These are phyloP conservation scores for Yamadazyma olivae DNA, from an alignment of 805 yeast species.

Conservation along the genomic window DNA sequence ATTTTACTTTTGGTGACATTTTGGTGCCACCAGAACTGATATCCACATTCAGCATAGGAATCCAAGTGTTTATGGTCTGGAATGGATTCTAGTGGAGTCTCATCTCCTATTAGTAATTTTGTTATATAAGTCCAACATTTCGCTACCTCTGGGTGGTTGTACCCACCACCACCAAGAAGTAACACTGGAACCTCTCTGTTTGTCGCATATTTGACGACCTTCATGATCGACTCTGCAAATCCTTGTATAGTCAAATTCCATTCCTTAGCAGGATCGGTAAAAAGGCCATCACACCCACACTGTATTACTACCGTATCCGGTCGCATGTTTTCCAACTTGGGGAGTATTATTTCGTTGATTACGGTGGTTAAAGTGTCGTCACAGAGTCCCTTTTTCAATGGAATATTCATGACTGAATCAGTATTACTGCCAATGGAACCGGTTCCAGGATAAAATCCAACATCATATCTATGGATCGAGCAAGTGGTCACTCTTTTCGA, in stretches of 20 bases:
- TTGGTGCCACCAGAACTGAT: constrained; percentile 46
- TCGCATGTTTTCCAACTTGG: constrained; percentile 30
- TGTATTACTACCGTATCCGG: constrained; percentile 62
- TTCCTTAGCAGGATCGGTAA: constrained; percentile 59
- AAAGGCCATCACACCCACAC: constrained; percentile 73
- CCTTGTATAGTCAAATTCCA: constrained; percentile 68
- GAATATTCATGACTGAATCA: constrained; percentile 46
- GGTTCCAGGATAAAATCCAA: constrained; percentile 74
- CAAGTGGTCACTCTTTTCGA: constrained; percentile 56
- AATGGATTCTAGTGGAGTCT: constrained; percentile 39
- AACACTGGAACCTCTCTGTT: constrained; percentile 30
- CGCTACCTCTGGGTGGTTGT: constrained; percentile 58
- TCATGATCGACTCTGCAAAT: constrained; percentile 30
- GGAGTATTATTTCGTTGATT: constrained; percentile 39
- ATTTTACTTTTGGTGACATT: constrained; percentile 21
- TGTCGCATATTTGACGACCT: constrained; percentile 18
- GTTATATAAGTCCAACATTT: constrained; percentile 56
- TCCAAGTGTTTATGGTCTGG: constrained; percentile 51
- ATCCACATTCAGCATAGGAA: constrained; percentile 41
- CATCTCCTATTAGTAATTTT: constrained; percentile 15
- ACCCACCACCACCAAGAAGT: constrained; percentile 78
- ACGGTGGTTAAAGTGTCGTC: constrained; percentile 43
- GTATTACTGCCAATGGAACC: constrained; percentile 33
- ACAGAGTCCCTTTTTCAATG: constrained; percentile 53
- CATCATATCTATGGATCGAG: constrained; percentile 61